Base-by-base conservation (phyloP, 2,329 filamentous ascomycete genomes). In the Neophaeococcomyces aloes region DNA sequence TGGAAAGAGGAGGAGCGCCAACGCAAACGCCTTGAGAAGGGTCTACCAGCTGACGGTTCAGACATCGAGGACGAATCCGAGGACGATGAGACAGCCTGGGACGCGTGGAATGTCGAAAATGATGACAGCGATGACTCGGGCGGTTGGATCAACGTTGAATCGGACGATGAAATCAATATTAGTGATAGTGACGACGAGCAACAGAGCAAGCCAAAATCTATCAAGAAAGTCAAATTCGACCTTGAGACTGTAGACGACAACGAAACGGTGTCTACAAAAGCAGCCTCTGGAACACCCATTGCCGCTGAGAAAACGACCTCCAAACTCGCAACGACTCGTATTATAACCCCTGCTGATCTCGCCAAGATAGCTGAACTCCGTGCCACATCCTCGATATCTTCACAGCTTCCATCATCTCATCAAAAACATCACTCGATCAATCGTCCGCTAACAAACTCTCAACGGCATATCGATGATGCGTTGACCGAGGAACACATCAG, bases 321-420 rank as follows among this genome's bases (percentile, higher is more conserved):
- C 10, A 86, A 79, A 56, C 77, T 95, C 33, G 88, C 88, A n/a
- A 94, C 86, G 0, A 94, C 86, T 2, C 83, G 85, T 38, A 93
- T 98, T 52, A 79, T 98, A 49, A 98, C 91, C 0, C 91, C 91
- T 0, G 91, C 91, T 10, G 91, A 98, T 64, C 75, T 96, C n/a
- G 81, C 85, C 54, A 96, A 96, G 62, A 80, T 98, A 15, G 79
- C 86, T 49, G 89, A 95, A 64, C 79, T 98, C 18, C 84, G 86
- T 36, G 71, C 83, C 38, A 71, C 82, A 33, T 78, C 86, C 15
- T 75, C 77, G 29, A 67, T 96, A 36, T 78, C 83, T 51, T 81
- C 83, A 49, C 59, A 67, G 27, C 63, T 81, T 21, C 38, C 50
- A 32, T 57, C 65, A 38, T 51, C 55, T 25, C 56, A 58, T 14